phyloP scores from a whole-genome alignment of 2,329 filamentous ascomycete species.

The Claviceps pazoutovae region DNA sequence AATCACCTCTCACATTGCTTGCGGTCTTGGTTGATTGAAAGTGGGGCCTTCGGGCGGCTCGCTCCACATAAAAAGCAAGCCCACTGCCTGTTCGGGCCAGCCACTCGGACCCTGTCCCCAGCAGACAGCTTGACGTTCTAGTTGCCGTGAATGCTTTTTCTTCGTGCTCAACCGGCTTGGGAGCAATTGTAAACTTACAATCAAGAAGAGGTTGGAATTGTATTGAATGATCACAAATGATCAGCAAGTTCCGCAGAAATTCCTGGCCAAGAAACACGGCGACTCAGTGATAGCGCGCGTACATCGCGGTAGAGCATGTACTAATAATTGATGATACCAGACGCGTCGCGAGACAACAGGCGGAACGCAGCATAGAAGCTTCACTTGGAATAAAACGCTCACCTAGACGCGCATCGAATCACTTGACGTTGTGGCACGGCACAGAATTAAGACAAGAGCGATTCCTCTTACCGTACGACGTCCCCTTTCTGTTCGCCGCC shows the following conservation, averaged over 20 bases:
- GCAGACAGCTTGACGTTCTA: neutral
- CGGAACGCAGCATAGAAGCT: neutral
- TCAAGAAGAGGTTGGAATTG: no score
- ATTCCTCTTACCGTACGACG: no score
- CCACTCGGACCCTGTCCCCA: slow-evolving; percentile 3
- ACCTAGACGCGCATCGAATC: no score
- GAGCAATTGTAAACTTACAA: no score
- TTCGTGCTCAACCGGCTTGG: neutral
- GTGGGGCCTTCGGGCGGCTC: slow-evolving; percentile 12
- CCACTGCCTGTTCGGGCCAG: slow-evolving; percentile 12
- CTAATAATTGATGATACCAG: neutral
- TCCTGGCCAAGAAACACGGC: no score
- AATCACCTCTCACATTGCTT: no score
- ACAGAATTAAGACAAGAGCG: no score
- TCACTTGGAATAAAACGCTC: no score
- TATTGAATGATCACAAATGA: no score
- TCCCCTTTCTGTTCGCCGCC: neutral
- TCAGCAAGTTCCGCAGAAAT: no score
- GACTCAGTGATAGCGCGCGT: neutral
- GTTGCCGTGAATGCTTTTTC: neutral
- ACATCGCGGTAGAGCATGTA: neutral
- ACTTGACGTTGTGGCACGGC: no score
- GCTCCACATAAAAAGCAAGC: slow-evolving; percentile 18
- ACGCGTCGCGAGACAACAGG: neutral
- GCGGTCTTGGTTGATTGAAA: neutral